Conservation (phyloP, 371 early-diverging fungal genomes). For the Apophysomyces variabilis region DNA sequence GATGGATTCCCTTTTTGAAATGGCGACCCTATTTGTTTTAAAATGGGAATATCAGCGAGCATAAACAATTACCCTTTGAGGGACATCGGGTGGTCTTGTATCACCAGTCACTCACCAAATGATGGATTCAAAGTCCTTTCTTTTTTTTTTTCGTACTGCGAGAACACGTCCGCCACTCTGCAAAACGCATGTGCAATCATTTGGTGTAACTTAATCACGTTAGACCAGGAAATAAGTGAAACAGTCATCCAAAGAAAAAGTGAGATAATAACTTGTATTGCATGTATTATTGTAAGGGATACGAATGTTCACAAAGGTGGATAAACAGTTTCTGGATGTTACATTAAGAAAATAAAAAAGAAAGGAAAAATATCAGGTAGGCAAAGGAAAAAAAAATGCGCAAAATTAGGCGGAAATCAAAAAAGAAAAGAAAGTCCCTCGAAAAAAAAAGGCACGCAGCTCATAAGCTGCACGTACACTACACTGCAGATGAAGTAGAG, state of each 20-base stretch:
- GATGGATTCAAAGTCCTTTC: neutral
- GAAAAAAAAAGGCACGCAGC: constrained; percentile 8
- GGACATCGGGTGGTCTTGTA: neutral
- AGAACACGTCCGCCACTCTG: constrained; percentile 7
- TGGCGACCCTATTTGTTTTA: neutral
- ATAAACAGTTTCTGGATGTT: constrained; percentile 3
- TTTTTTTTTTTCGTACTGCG: neutral
- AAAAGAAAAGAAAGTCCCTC: constrained; percentile 9
- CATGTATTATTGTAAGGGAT: constrained; percentile 6
- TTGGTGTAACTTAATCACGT: constrained; percentile 11
- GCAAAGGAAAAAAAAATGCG: neutral
- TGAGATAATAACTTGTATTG: neutral
- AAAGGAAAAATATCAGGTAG: constrained; percentile 2
- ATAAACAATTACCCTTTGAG: neutral
- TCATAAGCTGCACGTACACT: constrained; percentile 12
- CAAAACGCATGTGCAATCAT: constrained; percentile 1
- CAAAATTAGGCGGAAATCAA: constrained; percentile 10
- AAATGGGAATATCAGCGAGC: neutral
- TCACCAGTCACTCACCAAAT: neutral
- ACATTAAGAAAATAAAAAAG: constrained; percentile 5
- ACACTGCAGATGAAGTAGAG: constrained; percentile 10
- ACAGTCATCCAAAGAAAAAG: neutral
- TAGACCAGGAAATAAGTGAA: neutral
- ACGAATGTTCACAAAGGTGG: neutral
- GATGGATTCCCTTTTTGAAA: neutral